Evolutionary conservation across 805 yeast species (phyloP), one percentile per base, ranked within the genome.

Genomic region (Ogataea glucozyma): DNA sequence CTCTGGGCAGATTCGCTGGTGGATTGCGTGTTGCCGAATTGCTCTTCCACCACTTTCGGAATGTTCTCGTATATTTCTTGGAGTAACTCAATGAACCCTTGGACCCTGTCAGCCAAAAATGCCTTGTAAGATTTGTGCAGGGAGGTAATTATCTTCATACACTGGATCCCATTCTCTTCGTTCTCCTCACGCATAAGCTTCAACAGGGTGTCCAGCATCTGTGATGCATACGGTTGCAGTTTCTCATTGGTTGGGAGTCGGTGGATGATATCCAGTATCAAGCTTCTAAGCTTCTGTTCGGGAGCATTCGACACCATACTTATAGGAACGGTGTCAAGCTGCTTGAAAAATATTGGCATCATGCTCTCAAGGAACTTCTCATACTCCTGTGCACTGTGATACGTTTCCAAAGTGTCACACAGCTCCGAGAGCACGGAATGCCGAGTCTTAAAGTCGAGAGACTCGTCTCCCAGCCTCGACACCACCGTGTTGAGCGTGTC

Each of bases 111-210:
- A 13, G 75, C 70, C 40, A 90, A 67, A 18, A 72, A 69, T 11
- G 73, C 59, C 66, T 88, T 91, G 68, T 85, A 91, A 1, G 90
- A 79, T 61, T 93, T 85, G 67, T 90, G 96, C 36, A 91, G 67
- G 22, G 85, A 78, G 13, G 97, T 88, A 38, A 90, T 73, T 42
- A 88, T 83, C 60, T 88, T 89, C 85, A 93, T 81, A 62, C 95
- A 85, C 39, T 88, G 71, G 1, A 89, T 88, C 38, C 98, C 98
- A 61, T 93, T 93, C 48, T 90, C 97, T 63, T 95, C 99, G 61
- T 93, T 93, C 58, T 95, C 99, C 12, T 68, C 71, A 14, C 76
- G 78, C 45, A 91, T 69, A 11, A 85, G 67, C 17, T 69, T 62
- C 54, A 82, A 78, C 41, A 91, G 66, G 8, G 73, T 67, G 26